Base-by-base conservation (phyloP, 164 flowering plant species). In the Akebia trifoliata region DNA sequence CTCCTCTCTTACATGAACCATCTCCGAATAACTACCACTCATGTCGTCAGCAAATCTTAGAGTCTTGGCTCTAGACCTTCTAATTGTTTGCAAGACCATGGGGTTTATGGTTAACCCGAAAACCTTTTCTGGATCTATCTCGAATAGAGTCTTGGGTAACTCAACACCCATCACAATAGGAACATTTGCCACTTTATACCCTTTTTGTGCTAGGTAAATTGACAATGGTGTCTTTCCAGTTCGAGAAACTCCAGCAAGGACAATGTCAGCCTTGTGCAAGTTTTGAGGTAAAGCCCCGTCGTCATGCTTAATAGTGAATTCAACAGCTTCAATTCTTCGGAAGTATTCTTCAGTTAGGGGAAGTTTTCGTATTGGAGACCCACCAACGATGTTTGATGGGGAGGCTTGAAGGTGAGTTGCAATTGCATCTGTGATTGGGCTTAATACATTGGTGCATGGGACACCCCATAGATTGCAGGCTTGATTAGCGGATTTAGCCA, bases 251-350 rank as follows among this genome's bases (percentile, higher is more conserved):
- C 96, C 98, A 37, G 85, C 69, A 26, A 91, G 92, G 34, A 88
- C 71, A 50, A 91, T 79, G 61, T 91, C 95, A 24, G 96, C 95
- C 36, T 70, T 78, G 60, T 65, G 61, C 54, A 91, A 59, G 65
- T 86, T 88, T 31, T 74, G 69, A 7, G 98, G 96, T 11, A 74
- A 64, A 2, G 96, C 96, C 0, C 98, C 98, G 61, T 91, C 98
- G 63, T 91, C 98, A 66, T 91, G 96, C 73, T 88, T 88, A 56
- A 91, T 86, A 54, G 98, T 86, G 64, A 88, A 91, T 46, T 91
- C 98, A 40, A 91, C 65, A 4, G 96, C 94, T 61, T 91, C 98
- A 32, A 91, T 88, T 40, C 95, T 62, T 21, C 54, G 54, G 60
- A 91, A 91, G 72, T 91, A 91, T 0, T 88, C 95, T 4, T 91